Percentiles rank a stretch among this genome's conserved stretches.
These are phyloP conservation scores for Immersiporthe knoxdaviesiana DNA, from an alignment of 2,329 filamentous ascomycete species.

Conservation along the genomic window DNA sequence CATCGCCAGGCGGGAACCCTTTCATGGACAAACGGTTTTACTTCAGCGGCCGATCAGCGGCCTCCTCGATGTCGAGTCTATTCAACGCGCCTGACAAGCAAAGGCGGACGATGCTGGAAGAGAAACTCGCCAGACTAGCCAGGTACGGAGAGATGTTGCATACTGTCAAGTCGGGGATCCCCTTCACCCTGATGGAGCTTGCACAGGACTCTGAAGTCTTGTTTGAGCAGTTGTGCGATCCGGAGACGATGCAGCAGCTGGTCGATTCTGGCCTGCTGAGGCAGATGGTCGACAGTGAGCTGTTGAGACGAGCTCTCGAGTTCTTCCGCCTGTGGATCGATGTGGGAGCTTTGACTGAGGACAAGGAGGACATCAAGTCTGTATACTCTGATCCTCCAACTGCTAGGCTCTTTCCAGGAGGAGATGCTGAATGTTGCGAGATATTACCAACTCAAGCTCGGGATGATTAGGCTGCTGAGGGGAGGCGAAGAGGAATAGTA, in stretches of 20 bases:
- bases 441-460: background rate
- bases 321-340: conserved; percentile 12
- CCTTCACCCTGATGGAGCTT: background rate
- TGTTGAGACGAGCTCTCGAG: conserved; percentile 5
- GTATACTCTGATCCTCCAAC: background rate
- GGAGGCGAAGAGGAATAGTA: too few relatives aligned
- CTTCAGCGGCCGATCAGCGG: background rate
- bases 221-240: background rate
- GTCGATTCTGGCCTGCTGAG: conserved; percentile 4
- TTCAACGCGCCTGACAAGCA: background rate
- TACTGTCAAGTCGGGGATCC: background rate
- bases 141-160: conserved; percentile 4
- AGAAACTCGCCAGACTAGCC: background rate
- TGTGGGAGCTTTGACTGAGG: background rate
- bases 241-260: conserved; percentile 6
- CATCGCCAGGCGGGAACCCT: background rate
- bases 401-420: background rate
- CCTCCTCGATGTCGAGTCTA: background rate
- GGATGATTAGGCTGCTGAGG: too few relatives aligned
- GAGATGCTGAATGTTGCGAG: background rate
- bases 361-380: background rate
- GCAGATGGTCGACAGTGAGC: background rate
- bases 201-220: background rate
- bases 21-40: background rate
- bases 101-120: background rate